Evolutionary conservation across 345 rosid species (phyloP), one percentile per base, ranked within the genome.

Genomic region (Noccaea caerulescens): DNA sequence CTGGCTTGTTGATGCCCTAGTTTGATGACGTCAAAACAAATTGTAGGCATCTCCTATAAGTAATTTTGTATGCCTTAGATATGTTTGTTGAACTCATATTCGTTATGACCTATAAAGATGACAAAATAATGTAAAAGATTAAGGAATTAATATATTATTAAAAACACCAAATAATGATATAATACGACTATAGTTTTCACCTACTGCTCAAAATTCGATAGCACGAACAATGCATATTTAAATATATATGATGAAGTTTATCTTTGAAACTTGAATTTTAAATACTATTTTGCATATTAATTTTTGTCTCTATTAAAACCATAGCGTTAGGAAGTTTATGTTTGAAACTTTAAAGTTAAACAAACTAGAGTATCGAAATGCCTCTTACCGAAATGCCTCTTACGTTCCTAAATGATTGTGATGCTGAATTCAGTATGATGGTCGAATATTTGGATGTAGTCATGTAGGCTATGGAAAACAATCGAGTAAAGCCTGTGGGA

Each of bases 1-100:
- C 39, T 18, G 38, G 9, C 46, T 62, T 36, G 32, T 62, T 32
- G 23, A 42, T 61, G 46, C 43, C 54, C 12, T 43, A 71, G 51
- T 43, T 33, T 56, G 7, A 12, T 32, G 51, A 60, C 36, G 37
- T 41, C 27, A 27, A 69, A 53, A 58, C 54, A 14, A 38, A 11
- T 0, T 25, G 11, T 30, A 42, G 60, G 43, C 67, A 50, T 32
- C 25, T 39, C 51, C 7, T 49, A 50, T 7, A 9, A 69, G 25
- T 68, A 45, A 1, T 20, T 43, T 34, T 45, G 7, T 39, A 58
- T 51, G 34, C 33, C 51, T 37, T 6, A 69, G 16, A 39, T 50
- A 10, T 50, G 34, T 39, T 50, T 59, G 9, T 2, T 12, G 13
- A 47, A 58, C 6, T 58, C 57, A 2, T 18, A 45, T 20, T 34